Percentiles rank a stretch among this genome's conserved stretches.
Evolutionary conservation across 371 early-diverging fungal species (phyloP).

Genomic region (Syncephalastrum racemosum): DNA sequence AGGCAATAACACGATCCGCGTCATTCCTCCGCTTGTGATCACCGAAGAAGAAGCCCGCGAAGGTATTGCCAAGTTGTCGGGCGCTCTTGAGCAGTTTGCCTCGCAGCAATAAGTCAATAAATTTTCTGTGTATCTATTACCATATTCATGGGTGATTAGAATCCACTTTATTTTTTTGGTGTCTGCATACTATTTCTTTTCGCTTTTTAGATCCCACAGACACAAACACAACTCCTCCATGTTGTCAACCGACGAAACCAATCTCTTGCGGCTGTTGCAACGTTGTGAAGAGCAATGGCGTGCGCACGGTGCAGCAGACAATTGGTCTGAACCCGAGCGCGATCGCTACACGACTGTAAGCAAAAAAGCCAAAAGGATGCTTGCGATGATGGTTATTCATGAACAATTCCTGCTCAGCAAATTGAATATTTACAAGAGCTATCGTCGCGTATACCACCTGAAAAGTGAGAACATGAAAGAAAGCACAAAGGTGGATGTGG

Average conservation of each 20-base stretch:
- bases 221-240: background rate
- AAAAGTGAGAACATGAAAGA: background rate
- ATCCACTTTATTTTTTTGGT: conserved; percentile 5
- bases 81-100: conserved; percentile 57
- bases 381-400: no score
- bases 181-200: background rate
- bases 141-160: background rate
- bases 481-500: background rate
- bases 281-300: conserved; percentile 23
- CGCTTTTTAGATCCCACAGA: background rate
- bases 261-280: conserved; percentile 27
- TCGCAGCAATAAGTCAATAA: conserved; percentile 1
- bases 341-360: no score
- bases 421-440: conserved; percentile 5
- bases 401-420: background rate
- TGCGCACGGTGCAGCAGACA: no score
- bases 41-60: conserved; percentile 65
- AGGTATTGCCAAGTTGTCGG: conserved; percentile 65
- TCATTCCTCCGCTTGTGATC: conserved; percentile 86
- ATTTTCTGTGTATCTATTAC: background rate
- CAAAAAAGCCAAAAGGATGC: no score
- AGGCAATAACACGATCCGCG: conserved; percentile 84
- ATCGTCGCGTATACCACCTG: background rate
- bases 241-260: conserved; percentile 26
- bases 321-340: no score